A percentile compares a stretch with the other conserved stretches of the same genome.
phyloP scores from a whole-genome alignment of 208 protist species.

The Acanthamoeba pearcei region DNA sequence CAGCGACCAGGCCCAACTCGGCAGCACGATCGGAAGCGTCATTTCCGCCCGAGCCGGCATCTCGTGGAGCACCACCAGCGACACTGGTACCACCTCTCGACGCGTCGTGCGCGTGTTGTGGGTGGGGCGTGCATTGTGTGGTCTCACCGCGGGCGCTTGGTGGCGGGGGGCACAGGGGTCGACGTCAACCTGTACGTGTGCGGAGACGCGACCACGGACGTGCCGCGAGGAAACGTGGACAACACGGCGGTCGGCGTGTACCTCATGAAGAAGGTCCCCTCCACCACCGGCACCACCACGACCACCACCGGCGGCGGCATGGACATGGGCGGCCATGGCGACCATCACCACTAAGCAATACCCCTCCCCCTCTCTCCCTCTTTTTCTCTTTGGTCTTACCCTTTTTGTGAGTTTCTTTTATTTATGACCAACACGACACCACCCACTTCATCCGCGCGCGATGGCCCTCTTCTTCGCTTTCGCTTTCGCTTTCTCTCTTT shows the following conservation, averaged over 20 bases:
- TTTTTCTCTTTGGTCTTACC: neutral
- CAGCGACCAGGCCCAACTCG: neutral
- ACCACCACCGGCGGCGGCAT: neutral
- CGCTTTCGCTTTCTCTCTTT: too few relatives aligned
- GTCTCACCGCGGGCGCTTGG: neutral
- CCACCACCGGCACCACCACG: neutral
- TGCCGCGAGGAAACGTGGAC: slow-evolving; percentile 42
- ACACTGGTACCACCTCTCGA: neutral
- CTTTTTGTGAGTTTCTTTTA: neutral
- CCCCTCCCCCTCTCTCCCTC: neutral
- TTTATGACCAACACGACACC: neutral
- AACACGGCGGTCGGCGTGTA: slow-evolving; percentile 39
- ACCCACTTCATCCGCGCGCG: neutral
- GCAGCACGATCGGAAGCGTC: neutral
- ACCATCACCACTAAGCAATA: neutral
- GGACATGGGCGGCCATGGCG: neutral
- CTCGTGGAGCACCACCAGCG: neutral
- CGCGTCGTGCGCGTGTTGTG: neutral
- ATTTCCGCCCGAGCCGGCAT: neutral
- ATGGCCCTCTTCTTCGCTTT: too few relatives aligned
- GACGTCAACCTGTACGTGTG: slow-evolving; percentile 45
- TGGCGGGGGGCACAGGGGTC: neutral
- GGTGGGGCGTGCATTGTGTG: neutral
- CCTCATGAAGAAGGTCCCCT: slow-evolving; percentile 47
- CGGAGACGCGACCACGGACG: slow-evolving; percentile 28